Conservation (phyloP, 257 asterid genomes). For the Anisodus tanguticus region DNA sequence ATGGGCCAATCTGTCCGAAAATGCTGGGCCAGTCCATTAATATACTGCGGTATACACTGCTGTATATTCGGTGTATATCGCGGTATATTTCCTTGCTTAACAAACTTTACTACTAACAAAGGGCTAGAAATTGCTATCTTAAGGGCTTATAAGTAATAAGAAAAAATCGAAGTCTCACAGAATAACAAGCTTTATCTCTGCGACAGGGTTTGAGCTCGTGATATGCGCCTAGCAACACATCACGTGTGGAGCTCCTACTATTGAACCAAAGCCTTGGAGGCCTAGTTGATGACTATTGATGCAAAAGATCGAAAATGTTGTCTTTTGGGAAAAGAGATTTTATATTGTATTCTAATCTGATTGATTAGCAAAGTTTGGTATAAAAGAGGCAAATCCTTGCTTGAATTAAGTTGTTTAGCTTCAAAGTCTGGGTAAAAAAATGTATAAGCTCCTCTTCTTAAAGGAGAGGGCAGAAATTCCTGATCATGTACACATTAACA, state of each 20-base stretch:
- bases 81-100: no score
- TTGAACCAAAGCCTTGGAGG: neutral
- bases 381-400: conserved; percentile 16
- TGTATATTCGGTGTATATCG: no score
- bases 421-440: neutral
- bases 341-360: neutral
- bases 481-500: conserved; percentile 3
- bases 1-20: no score
- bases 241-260: neutral
- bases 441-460: neutral
- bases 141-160: neutral
- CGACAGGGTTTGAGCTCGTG: neutral
- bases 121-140: neutral
- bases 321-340: neutral
- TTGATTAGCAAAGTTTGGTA: neutral
- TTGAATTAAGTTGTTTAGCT: neutral
- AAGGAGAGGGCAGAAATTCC: neutral
- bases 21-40: no score
- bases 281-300: conserved; percentile 6
- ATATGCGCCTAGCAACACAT: neutral
- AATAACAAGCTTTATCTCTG: neutral
- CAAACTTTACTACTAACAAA: conserved; percentile 22
- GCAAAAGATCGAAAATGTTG: neutral
- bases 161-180: neutral
- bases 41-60: no score